These are phyloP conservation scores for Candida labiduridarum DNA, from an alignment of 1,139 yeast species.

Conservation along the genomic window DNA sequence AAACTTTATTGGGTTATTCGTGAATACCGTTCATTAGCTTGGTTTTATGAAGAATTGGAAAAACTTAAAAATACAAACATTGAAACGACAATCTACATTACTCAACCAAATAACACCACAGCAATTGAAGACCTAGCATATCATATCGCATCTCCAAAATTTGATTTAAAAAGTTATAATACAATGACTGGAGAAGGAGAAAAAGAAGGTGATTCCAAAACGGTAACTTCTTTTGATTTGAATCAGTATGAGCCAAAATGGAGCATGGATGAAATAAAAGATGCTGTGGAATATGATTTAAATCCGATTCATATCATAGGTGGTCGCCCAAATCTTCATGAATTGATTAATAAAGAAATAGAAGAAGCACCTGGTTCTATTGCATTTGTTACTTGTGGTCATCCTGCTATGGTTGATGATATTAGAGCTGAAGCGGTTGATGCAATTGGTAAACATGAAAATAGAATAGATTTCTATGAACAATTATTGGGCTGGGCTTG, in stretches of 20 bases:
- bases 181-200: conserved; percentile 1
- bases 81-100: conserved; percentile 24
- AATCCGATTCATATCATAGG: conserved; percentile 25
- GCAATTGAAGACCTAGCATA: conserved; percentile 1
- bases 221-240: background rate
- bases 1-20: conserved; percentile 48
- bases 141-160: background rate
- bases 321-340: conserved; percentile 32
- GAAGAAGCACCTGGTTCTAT: conserved; percentile 28
- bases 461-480: conserved; percentile 29
- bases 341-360: conserved; percentile 24
- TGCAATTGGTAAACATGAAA: conserved; percentile 21
- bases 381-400: conserved; percentile 40
- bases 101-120: conserved; percentile 17
- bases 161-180: background rate
- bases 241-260: background rate
- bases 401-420: conserved; percentile 39
- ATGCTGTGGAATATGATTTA: conserved; percentile 18
- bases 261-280: conserved; percentile 8
- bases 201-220: conserved; percentile 3
- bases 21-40: conserved; percentile 39
- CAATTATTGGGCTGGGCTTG: conserved; percentile 19
- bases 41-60: conserved; percentile 50
- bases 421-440: conserved; percentile 25
- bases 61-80: conserved; percentile 26